Evolutionary conservation across 2,329 filamentous ascomycete genomes (phyloP), one percentile per base, ranked within the genome.

Genomic region (Fusarium palustre): DNA sequence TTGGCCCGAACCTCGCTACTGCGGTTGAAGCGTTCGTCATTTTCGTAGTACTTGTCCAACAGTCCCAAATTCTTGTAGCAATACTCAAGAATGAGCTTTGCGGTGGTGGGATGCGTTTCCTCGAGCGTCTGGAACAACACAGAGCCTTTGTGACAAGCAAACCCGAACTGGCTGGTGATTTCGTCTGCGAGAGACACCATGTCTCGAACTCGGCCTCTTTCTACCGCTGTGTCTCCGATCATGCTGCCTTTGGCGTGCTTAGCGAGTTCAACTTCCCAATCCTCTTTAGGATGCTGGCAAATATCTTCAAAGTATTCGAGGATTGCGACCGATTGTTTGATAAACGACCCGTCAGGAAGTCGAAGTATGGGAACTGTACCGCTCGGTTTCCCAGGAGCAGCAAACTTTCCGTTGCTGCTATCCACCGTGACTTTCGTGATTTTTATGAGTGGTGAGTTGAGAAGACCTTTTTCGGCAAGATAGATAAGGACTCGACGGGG

Each of bases 231-330:
- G 0, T 25, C 13, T 7, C 69, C 69, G 6, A 57, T 46, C 64
- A 72, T 55, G 22, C 38, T 56, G 0, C 9, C 10, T 0, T 25
- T 38, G 1, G 66, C 45, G 4, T 6, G 7, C 1, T 59, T 50
- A 0, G 52, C 48, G 0, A 72, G 22, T 3, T 70, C 59, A 3
- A 33, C 1, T 4, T 72, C 59, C 69, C 69, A 72, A 1, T 45
- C 18, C 4, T 55, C 30, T 15, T 54, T 38, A 0, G 69, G 69
- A 2, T 56, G 4, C 13, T 68, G 45, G n/a, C 69, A 72, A 0
- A 63, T 68, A 5, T 70, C 69, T 18, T 72, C 69, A 2, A 72
- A 42, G 9, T 72, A 72, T 2, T 60, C 57, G 2, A 72, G 24
- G 5, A 70, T 72, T 5, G 69, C 55, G 2, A 72, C 18, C 0